Evolutionary conservation across 2,329 filamentous ascomycete species (phyloP), one percentile per base, ranked within the genome.

Genomic region (Xylaria sp.): DNA sequence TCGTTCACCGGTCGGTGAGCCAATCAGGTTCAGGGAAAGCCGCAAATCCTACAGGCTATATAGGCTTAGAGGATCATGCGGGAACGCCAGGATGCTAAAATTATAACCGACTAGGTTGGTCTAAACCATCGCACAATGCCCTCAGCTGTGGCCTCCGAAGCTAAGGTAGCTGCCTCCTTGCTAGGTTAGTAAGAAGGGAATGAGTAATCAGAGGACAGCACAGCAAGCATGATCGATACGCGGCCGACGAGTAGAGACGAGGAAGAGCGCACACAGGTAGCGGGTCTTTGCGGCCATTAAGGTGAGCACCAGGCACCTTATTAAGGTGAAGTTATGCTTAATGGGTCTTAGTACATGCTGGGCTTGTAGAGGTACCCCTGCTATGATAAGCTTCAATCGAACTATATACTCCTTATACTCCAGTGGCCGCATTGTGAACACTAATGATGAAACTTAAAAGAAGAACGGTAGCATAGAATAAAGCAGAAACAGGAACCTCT

Each of bases 321-420:
- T 44, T 28, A 20, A 57, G 20, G 34, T 25, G n/a, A 48, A 46
- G 56, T n/a, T 46, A 59, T 59, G 56, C 56, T 59, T 59, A 59
- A 46, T 48, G 10, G 15, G 44, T n/a, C 25, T 58, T 28, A 41
- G 56, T 44, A 20, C 41, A 48, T 31, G 9, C 25, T 9, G 20
- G 34, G 52, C n/a, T 9, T 34, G 37, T 59, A 76, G 64, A 13
- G 51, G 31, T 39, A 56, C 13, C 31, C 34, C 52, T 39, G 34
- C 52, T n/a, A 39, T 15, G 31, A 56, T 37, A 56, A 56, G 52
- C 52, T 56, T 66, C 72, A 25, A 20, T 81, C 78, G 2, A 76
- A 37, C 25, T 28, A 31, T 9, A n/a, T 31, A 34, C 23, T 7
- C 50, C 13, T 52, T 15, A 18, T 7, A 34, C 28, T 13, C 31